Evolutionary conservation across 164 flowering plant species (phyloP).

Genomic region (Vitis vinifera): DNA sequence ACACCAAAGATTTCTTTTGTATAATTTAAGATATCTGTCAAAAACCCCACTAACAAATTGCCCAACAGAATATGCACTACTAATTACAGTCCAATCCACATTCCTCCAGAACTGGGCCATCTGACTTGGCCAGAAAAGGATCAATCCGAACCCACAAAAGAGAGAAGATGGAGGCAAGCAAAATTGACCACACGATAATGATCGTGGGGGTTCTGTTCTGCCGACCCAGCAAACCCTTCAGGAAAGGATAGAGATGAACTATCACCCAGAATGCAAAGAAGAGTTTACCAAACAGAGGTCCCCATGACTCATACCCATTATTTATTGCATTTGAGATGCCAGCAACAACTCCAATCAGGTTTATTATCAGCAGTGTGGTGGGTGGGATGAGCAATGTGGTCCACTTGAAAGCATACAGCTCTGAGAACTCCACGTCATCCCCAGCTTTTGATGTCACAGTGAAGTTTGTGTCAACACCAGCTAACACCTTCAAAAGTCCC

Average conservation of each 20-base stretch:
- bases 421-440: conserved; percentile 55
- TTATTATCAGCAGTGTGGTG: conserved; percentile 54
- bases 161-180: conserved; percentile 69
- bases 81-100: conserved; percentile 62
- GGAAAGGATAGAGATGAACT: conserved; percentile 67
- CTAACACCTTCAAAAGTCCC: conserved; percentile 64
- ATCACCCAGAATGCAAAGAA: conserved; percentile 72
- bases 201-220: conserved; percentile 65
- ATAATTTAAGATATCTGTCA: too few relatives aligned
- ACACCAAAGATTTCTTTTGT: background rate
- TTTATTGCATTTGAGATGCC: conserved; percentile 67
- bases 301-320: conserved; percentile 74
- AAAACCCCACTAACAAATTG: too few relatives aligned
- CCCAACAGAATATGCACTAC: background rate
- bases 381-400: conserved; percentile 68
- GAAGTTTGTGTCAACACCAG: conserved; percentile 61
- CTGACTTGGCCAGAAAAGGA: conserved; percentile 52
- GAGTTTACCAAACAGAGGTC: conserved; percentile 64
- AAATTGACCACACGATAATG: conserved; percentile 62
- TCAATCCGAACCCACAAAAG: conserved; percentile 67
- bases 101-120: conserved; percentile 51
- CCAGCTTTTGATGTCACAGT: conserved; percentile 64
- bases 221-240: conserved; percentile 61
- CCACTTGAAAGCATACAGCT: conserved; percentile 65
- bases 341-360: conserved; percentile 61